phyloP scores from a whole-genome alignment of 495 filamentous ascomycete species.

The Neurospora tetrasperma region DNA sequence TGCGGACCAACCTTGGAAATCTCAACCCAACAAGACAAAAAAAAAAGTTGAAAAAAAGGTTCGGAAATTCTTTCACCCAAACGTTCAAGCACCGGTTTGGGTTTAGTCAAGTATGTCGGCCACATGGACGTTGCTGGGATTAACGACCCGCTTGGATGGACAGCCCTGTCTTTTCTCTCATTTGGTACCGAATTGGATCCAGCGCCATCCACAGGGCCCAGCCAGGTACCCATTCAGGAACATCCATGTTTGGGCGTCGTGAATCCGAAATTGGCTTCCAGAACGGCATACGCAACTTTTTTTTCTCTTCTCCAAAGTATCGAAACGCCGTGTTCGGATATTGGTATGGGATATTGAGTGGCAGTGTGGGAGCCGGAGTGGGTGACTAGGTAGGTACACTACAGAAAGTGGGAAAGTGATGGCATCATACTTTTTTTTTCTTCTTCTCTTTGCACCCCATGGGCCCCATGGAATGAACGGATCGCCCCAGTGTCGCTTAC shows the following conservation, averaged over 20 bases:
- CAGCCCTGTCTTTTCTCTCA: neutral
- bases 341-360: neutral
- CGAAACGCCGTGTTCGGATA: neutral
- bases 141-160: neutral
- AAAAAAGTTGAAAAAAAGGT: neutral
- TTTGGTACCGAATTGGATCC: neutral
- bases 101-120: neutral
- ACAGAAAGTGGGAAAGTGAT: neutral
- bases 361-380: neutral
- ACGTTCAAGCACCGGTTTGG: neutral
- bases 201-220: neutral
- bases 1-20: neutral
- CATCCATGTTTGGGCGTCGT: neutral
- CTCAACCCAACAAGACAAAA: neutral
- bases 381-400: neutral
- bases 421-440: neutral
- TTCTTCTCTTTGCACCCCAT: neutral
- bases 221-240: neutral
- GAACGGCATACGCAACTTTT: neutral
- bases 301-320: neutral
- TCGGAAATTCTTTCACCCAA: neutral
- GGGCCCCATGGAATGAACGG: neutral
- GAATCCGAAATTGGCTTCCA: neutral
- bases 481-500: neutral
- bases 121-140: constrained; percentile 1